Evolutionary conservation across 352 stramenopile species (phyloP), one percentile per base, ranked within the genome.

Genomic region (Phytopythium kandeliae): DNA sequence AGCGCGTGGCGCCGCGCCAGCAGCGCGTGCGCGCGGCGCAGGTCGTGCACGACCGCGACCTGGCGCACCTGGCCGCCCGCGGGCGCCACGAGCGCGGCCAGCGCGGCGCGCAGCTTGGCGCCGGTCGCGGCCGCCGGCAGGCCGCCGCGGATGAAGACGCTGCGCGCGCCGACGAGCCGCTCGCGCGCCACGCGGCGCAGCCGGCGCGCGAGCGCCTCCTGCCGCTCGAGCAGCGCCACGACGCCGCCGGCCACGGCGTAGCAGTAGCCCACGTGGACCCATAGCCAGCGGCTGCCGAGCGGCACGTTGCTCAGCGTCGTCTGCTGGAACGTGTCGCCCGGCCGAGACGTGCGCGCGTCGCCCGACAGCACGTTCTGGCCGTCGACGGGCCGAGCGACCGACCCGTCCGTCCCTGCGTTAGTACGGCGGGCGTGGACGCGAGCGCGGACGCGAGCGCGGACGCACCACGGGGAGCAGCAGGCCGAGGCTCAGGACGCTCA

Each of bases 241-340:
- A 89, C 67, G 16, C 72, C 68, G 10, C 51, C 69, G 5, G 71
- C 79, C 6, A 89, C 71, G 10, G 89, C 12, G 54, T 92, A 92
- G 57, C 74, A 89, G 37, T 90, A 90, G 12, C 49, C 74, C 3
- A 92, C 81, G 49, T 92, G 81, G 12, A 61, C 64, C 81, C 81
- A 92, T 55, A 83, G 86, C 78, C 81, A 92, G 37, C 81, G 50
- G 50, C 81, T 92, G 42, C 79, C 67, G 0, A 92, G 61, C 21
- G 81, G 81, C 17, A 92, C 81, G 47, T 92, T 92, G 48, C 81
- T 88, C 43, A 89, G 79, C n/a, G 81, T 92, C 21, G 76, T 89
- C 36, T 78, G 67, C 62, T 89, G 74, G 50, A 86, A 92, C 28
- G 75, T 82, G 26, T 71, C 67, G 13, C 58, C 57, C 5, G 55